Percentiles rank a stretch among this genome's conserved stretches.
These are phyloP conservation scores for Diaporthe vexans DNA, from an alignment of 2,329 filamentous ascomycete species.

Conservation along the genomic window DNA sequence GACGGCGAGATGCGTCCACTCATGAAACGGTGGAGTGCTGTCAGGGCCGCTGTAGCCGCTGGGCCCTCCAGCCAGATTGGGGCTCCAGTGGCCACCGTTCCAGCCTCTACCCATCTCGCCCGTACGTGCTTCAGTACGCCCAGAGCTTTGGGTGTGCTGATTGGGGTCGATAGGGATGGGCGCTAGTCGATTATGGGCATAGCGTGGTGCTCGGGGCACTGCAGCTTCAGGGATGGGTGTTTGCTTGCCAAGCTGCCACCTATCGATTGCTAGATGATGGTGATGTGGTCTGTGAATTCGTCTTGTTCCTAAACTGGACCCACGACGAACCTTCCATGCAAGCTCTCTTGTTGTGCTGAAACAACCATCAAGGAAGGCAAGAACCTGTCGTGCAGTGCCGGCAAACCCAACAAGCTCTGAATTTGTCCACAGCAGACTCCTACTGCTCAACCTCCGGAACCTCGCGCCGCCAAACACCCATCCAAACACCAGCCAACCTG, in stretches of 20 bases:
- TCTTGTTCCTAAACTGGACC: background rate
- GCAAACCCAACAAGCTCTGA: background rate
- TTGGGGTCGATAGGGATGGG: background rate
- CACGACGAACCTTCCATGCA: background rate
- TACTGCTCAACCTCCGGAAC: background rate
- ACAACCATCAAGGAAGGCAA: background rate
- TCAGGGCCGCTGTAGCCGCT: constrained; percentile 15
- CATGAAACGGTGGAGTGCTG: constrained; percentile 28
- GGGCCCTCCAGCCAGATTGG: background rate
- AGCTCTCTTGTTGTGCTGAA: constrained; percentile 11
- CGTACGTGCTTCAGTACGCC: no score
- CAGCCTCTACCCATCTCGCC: background rate
- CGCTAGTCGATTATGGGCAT: constrained; percentile 6
- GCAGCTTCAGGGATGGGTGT: background rate
- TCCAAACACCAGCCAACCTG: background rate
- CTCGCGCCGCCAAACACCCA: background rate
- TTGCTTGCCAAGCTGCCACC: constrained; percentile 27
- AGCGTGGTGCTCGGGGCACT: background rate
- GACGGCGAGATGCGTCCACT: constrained; percentile 32
- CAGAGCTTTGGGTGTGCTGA: no score
- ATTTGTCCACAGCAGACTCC: background rate
- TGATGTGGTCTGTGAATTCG: constrained; percentile 21
- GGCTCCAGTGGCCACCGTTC: constrained; percentile 8
- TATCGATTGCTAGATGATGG: constrained; percentile 24
- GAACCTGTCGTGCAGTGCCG: background rate